phyloP scores from a whole-genome alignment of 495 filamentous ascomycete genomes.

The Aspergillus ostianus region DNA sequence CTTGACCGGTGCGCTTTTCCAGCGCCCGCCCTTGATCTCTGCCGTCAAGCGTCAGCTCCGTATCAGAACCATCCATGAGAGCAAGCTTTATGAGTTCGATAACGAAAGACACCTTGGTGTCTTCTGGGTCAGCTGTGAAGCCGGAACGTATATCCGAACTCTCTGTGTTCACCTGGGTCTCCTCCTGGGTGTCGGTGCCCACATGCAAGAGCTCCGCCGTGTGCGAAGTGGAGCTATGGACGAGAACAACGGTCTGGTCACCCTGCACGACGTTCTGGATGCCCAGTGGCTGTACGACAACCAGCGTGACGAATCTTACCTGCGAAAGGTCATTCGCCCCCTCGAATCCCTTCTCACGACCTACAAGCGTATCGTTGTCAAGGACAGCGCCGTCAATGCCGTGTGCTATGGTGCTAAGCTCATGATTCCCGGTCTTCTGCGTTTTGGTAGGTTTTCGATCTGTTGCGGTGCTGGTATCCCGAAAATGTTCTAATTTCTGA shows the following conservation, averaged over 20 bases:
- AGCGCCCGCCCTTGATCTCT: constrained; percentile 93
- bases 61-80: constrained; percentile 94
- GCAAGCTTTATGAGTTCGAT: constrained; percentile 93
- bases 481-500: constrained; percentile 21
- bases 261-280: constrained; percentile 92
- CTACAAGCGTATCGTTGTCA: constrained; percentile 95
- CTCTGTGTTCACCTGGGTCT: constrained; percentile 95
- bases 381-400: constrained; percentile 93
- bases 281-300: constrained; percentile 94
- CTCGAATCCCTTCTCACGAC: constrained; percentile 86
- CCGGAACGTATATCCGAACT: constrained; percentile 97
- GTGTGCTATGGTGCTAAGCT: constrained; percentile 98
- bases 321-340: constrained; percentile 84
- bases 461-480: background rate
- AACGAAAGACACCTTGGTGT: constrained; percentile 97
- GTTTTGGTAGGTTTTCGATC: constrained; percentile 63
- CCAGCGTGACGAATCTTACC: constrained; percentile 80
- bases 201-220: constrained; percentile 97
- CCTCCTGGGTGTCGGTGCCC: constrained; percentile 87
- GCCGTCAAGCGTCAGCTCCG: constrained; percentile 98
- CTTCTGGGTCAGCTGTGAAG: constrained; percentile 99
- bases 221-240: constrained; percentile 94
- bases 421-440: constrained; percentile 91
- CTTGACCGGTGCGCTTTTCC: constrained; percentile 93
- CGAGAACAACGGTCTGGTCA: constrained; percentile 83